A percentile compares a stretch with the other conserved stretches of the same genome.
Evolutionary conservation across 163 green algal species (phyloP).

Genomic region (Scenedesmus sp.): DNA sequence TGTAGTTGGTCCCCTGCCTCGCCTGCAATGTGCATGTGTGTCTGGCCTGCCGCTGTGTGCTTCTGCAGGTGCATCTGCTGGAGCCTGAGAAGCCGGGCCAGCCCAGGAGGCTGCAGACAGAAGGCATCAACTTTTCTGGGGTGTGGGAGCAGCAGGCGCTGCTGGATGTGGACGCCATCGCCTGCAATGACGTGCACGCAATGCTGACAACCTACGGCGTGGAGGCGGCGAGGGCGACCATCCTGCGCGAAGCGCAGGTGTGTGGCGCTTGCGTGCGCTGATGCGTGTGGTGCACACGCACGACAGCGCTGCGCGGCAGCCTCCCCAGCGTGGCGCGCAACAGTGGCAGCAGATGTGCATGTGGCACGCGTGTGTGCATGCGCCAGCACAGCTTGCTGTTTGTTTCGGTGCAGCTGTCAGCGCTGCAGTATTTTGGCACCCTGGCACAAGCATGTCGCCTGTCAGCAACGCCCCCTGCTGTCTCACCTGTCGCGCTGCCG

Average conservation of each 20-base stretch:
- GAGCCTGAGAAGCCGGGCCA: slow-evolving; percentile 53
- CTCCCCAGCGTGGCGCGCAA: too few relatives aligned
- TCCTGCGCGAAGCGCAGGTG: slow-evolving; percentile 70
- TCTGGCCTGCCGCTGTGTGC: background rate
- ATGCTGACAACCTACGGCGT: slow-evolving; percentile 90
- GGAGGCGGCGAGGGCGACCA: slow-evolving; percentile 81
- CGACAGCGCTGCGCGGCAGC: too few relatives aligned
- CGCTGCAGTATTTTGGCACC: too few relatives aligned
- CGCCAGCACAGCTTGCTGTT: too few relatives aligned
- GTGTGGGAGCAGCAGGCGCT: slow-evolving; percentile 62
- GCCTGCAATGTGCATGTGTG: too few relatives aligned
- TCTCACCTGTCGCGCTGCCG: background rate
- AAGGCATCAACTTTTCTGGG: slow-evolving; percentile 95
- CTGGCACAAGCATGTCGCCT: too few relatives aligned
- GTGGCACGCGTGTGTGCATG: too few relatives aligned
- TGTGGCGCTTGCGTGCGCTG: background rate
- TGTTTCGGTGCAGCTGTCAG: too few relatives aligned
- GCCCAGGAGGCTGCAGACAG: slow-evolving; percentile 86
- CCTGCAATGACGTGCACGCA: slow-evolving; percentile 88
- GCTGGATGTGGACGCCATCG: slow-evolving; percentile 59
- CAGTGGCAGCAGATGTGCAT: too few relatives aligned
- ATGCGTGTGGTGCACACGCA: too few relatives aligned
- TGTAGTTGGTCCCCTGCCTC: background rate
- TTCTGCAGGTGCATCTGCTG: slow-evolving; percentile 74
- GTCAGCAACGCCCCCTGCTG: background rate